Evolutionary conservation across 2,329 filamentous ascomycete species (phyloP), one percentile per base, ranked within the genome.

Genomic region (Botryotinia calthae): DNA sequence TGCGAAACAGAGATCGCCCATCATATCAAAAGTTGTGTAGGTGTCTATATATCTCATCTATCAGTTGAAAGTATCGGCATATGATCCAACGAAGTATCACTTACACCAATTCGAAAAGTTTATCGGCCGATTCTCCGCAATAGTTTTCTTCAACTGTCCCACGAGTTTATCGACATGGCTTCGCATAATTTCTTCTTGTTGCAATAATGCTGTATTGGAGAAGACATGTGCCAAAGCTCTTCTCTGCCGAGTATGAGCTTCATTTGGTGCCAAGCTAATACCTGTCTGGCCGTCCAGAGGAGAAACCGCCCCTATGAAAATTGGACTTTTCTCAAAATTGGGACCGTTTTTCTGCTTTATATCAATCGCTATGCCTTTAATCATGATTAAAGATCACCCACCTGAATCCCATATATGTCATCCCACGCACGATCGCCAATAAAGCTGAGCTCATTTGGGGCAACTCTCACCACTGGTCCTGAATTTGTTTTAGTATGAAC

Each of bases 1-100:
- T 4, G 83, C 83, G 74, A 85, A 85, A 0, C 83, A 80, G 48
- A 85, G 79, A 73, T 84, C 83, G 28, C 83, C 83, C 54, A 82
- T 80, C 40, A 83, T 78, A 74, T 83, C 82, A 75, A 83, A 82
- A 8, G 82, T 78, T 7, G 78, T 70, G 73, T 78, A 81, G 59
- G 71, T 72, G 25, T 67, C 71, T 72, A 48, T n/a, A n/a, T 25
- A 18, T 16, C 42, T 44, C 42, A 44, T 20, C 42, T 44, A 44
- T 44, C 42, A 44, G 42, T 44, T 20, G 7, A 44, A 44, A 44
- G 2, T n/a, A 44, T 64, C 16, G 42, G 61, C 18, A 20, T 25
- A 7, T 9, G 10, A 64, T 48, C 25, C 9, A 64, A 56, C 20
- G 42, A 64, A 64, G 28, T 22, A 40, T 25, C 37, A 22, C 62